phyloP scores from a whole-genome alignment of 139 green algal species.

The Diplosphaera chodatii region DNA sequence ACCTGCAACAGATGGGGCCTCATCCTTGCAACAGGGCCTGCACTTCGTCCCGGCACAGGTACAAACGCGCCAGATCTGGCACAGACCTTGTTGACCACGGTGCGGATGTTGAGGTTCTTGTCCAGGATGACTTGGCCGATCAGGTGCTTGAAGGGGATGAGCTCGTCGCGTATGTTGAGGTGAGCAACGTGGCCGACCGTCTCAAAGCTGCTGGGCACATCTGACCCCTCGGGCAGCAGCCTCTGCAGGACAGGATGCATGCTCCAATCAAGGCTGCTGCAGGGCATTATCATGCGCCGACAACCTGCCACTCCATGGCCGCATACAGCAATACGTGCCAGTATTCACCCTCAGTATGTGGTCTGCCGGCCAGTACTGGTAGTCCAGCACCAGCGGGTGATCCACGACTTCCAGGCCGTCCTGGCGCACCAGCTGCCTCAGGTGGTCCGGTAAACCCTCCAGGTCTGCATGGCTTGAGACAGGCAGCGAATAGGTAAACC shows the following conservation, averaged over 20 bases:
- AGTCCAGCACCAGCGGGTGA: conserved; percentile 50
- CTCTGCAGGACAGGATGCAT: conserved; percentile 43
- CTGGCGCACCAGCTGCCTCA: conserved; percentile 8
- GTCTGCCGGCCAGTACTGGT: conserved; percentile 49
- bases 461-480: conserved; percentile 2
- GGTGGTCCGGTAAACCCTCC: neutral
- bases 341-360: conserved; percentile 23
- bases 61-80: neutral
- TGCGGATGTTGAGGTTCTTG: conserved; percentile 88
- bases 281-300: no score
- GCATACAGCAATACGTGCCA: no score
- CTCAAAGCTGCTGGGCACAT: conserved; percentile 90
- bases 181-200: conserved; percentile 93
- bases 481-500: no score
- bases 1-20: conserved; percentile 17
- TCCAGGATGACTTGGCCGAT: conserved; percentile 86
- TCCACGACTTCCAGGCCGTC: conserved; percentile 5
- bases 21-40: no score
- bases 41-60: no score
- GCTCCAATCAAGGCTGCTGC: no score
- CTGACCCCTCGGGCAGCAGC: conserved; percentile 69
- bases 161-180: conserved; percentile 86
- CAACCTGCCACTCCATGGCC: no score
- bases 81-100: conserved; percentile 89
- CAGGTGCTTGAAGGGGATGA: conserved; percentile 72